Conservation (phyloP, 495 filamentous ascomycete genomes). For the Rhypophila decipiens region DNA sequence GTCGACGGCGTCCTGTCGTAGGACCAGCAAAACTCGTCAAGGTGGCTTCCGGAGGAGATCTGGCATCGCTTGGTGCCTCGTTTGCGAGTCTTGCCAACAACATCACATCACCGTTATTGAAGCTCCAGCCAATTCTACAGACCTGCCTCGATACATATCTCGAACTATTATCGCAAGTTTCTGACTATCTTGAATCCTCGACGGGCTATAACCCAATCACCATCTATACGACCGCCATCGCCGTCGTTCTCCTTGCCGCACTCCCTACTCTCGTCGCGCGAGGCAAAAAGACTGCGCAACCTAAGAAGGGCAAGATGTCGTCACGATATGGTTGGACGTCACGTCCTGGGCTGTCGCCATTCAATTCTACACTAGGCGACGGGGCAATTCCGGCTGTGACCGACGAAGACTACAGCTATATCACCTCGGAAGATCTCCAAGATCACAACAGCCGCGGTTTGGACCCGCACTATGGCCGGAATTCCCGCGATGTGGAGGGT, state of each 20-base stretch:
- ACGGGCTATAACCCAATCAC: slow-evolving; percentile 41
- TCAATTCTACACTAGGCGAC: slow-evolving; percentile 43
- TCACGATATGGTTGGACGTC: slow-evolving; percentile 50
- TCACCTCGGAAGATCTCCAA: slow-evolving; percentile 63
- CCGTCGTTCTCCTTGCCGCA: slow-evolving; percentile 38
- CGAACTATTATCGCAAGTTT: slow-evolving; percentile 45
- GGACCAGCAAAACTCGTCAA: slow-evolving; percentile 39
- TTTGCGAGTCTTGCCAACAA: slow-evolving; percentile 36
- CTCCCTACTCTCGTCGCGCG: slow-evolving; percentile 45
- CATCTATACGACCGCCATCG: slow-evolving; percentile 39
- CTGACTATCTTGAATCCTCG: slow-evolving; percentile 47
- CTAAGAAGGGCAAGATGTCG: slow-evolving; percentile 44
- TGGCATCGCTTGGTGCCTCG: slow-evolving; percentile 47
- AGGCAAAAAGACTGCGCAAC: slow-evolving; percentile 12
- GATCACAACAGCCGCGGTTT: slow-evolving; percentile 25
- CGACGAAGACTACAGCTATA: slow-evolving; percentile 76
- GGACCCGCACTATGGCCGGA: slow-evolving; percentile 26
- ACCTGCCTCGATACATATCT: slow-evolving; percentile 40
- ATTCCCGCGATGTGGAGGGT: slow-evolving; percentile 24
- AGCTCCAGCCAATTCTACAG: slow-evolving; percentile 37
- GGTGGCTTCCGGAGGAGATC: slow-evolving; percentile 47
- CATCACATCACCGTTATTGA: slow-evolving; percentile 31
- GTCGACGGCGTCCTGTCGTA: slow-evolving; percentile 32
- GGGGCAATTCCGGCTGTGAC: slow-evolving; percentile 53
- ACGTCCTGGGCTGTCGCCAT: slow-evolving; percentile 50